phyloP scores from a whole-genome alignment of 1,284 basidiomycete genomes.

The Calocybe gambosa region DNA sequence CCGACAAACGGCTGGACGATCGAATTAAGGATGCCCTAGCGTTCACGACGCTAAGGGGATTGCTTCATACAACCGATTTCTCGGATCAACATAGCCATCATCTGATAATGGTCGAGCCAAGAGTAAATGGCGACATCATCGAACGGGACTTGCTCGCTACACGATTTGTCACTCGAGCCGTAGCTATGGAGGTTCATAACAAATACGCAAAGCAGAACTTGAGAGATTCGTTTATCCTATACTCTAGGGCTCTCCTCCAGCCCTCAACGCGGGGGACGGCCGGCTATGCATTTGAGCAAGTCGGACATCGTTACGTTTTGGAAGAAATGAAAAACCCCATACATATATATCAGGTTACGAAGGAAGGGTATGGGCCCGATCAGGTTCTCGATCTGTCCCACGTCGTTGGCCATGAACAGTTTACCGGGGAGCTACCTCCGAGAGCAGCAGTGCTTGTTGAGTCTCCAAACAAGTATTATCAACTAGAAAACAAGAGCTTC shows the following conservation, averaged over 20 bases:
- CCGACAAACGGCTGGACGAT: background rate
- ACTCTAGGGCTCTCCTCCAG: background rate
- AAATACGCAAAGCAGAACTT: background rate
- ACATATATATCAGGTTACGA: background rate
- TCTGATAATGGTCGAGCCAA: background rate
- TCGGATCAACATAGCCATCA: background rate
- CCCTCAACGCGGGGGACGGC: background rate
- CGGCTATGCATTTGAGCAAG: background rate
- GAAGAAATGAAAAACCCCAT: background rate
- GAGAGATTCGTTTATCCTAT: background rate
- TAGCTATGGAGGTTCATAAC: background rate
- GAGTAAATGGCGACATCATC: background rate
- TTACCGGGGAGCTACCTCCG: background rate
- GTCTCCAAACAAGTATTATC: background rate
- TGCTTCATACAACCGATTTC: too few species aligned
- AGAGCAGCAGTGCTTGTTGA: background rate
- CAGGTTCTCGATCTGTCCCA: background rate
- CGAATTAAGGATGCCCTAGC: background rate
- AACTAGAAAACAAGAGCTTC: background rate
- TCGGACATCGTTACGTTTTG: background rate
- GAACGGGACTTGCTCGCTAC: background rate
- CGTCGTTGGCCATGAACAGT: background rate
- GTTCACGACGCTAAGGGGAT: too few species aligned
- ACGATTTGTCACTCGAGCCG: background rate
- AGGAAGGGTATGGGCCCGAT: background rate